Base-by-base conservation (phyloP, 495 filamentous ascomycete species). In the Tuber borchii region DNA sequence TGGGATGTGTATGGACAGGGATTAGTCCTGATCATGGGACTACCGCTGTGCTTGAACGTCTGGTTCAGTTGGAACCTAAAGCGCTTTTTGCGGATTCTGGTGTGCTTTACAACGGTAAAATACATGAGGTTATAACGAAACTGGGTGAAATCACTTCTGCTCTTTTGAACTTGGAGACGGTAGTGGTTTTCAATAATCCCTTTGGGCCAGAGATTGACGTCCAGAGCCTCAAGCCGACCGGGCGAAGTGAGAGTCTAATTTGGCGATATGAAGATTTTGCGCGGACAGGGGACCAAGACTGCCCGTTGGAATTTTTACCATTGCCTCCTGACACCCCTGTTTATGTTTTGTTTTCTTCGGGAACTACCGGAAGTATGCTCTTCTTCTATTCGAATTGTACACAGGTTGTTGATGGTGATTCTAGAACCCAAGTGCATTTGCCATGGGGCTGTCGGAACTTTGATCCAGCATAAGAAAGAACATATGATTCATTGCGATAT, bases 381-480 rank as follows among this genome's bases (percentile, higher is more conserved):
- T 48, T 42, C 19, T 2, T 51, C 34, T 19, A n/a, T 42, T 39
- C 34, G 6, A 44, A 45, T 31, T 46, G 22, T 40, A n/a, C 34
- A 39, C 34, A 10, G 26, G 39, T 39, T 39, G 72, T 74, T 78
- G 44, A 77, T 43, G 14, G 31, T 19, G 14, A 1, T 43, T 37
- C n/a, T 20, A 79, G 77, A 93, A 39, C 94, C 94, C 0, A 97
- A 97, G 80, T 94, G 93, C 77, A 97, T 97, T 78, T 91, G 95
- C 3, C 94, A 97, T 84, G 93, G 93, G 0, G 90, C 93, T 4
- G 87, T 95, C 70, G 94, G 94, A 1, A 97, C 94, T 2, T 84
- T 97, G 16, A 87, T 97, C 44, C 94, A 97, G 83, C 94, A 97
- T 83, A 97, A 97, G 84, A 97, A 97, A 82, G 94, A 97, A 83